Base-by-base conservation (phyloP, 192 early-diverging fungal species). In the Funneliformis mosseae region DNA sequence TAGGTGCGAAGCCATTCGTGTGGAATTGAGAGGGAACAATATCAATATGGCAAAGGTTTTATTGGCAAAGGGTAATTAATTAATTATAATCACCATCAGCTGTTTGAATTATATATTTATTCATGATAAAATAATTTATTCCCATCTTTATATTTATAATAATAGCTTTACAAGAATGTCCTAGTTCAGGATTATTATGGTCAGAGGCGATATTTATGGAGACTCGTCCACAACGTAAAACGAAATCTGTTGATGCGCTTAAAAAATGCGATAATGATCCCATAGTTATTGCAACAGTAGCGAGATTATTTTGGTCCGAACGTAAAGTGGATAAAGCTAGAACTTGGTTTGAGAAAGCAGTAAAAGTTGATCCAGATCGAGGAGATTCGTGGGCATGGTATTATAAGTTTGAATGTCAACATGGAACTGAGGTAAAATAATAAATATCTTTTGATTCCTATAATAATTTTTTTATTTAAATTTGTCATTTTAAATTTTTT, bases 361-460 rank as follows among this genome's bases (percentile, higher is more conserved):
- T 92, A 7, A 90, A 92, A 61, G 92, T 91, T 6, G 94, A 98
- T 79, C 88, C 94, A 3, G 95, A 98, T 83, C 84, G 90, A 7
- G 98, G 98, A 8, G 98, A 99, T 82, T 88, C 92, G 2, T 99
- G 95, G 94, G 97, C 95, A 14, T 99, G 96, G 96, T 96, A 93
- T 89, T 91, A 93, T 70, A 92, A 94, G 66, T 98, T 99, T 88
- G 98, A 99, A 85, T 72, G 85, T 33, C 88, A 92, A 75, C 92
- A 96, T 82, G 96, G 96, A 6, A 88, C 86, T 50, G 85, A 89
- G 70, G 82, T 86, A 74, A 69, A 39, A 39, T 41, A 18, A 23
- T 70, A 9, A 21, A 2, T 66, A 8, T 12, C 7, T 66, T 42
- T 41, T 43, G 5, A 18, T 1, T 70, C 5, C 68, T 38, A n/a